A percentile compares a stretch with the other conserved stretches of the same genome.
Evolutionary conservation across 2,329 filamentous ascomycete species (phyloP).

Genomic region (Fusarium lateritium): DNA sequence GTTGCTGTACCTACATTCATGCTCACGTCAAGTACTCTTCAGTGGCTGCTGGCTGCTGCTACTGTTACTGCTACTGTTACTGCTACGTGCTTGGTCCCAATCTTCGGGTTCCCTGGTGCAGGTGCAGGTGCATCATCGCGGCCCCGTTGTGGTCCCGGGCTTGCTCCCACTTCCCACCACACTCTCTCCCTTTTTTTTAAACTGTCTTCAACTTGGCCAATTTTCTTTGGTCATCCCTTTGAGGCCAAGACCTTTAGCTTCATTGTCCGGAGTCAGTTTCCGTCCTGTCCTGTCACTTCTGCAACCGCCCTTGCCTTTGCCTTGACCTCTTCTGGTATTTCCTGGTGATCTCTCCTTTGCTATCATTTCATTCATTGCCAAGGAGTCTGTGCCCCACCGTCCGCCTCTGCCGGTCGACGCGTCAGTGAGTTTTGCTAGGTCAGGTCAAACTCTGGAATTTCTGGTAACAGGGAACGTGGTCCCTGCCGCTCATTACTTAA

Average conservation of each 20-base stretch:
- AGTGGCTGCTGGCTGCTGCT: not conserved
- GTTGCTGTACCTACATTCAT: constrained; percentile 1
- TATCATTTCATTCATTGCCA: constrained; percentile 17
- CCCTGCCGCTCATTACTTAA: constrained; percentile 50
- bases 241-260: constrained; percentile 26
- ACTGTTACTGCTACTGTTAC: too few species aligned
- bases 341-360: constrained; percentile 29
- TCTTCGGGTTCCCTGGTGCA: not conserved
- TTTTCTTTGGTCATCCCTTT: constrained; percentile 21
- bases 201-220: not conserved
- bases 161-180: constrained; percentile 26
- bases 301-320: constrained; percentile 17
- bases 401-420: constrained; percentile 42
- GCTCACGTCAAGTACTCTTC: not conserved
- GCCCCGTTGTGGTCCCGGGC: constrained; percentile 18
- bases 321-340: constrained; percentile 10
- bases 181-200: constrained; percentile 7
- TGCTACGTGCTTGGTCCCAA: not conserved
- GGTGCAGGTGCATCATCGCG: constrained; percentile 9
- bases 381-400: constrained; percentile 42
- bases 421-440: constrained; percentile 42
- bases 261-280: constrained; percentile 21
- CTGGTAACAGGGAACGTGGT: constrained; percentile 47
- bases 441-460: constrained; percentile 36
- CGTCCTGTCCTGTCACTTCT: constrained; percentile 7